A percentile compares a stretch with the other conserved stretches of the same genome.
These are phyloP conservation scores for Mortierella sp. DNA, from an alignment of 371 early-diverging fungal genomes.

Conservation along the genomic window DNA sequence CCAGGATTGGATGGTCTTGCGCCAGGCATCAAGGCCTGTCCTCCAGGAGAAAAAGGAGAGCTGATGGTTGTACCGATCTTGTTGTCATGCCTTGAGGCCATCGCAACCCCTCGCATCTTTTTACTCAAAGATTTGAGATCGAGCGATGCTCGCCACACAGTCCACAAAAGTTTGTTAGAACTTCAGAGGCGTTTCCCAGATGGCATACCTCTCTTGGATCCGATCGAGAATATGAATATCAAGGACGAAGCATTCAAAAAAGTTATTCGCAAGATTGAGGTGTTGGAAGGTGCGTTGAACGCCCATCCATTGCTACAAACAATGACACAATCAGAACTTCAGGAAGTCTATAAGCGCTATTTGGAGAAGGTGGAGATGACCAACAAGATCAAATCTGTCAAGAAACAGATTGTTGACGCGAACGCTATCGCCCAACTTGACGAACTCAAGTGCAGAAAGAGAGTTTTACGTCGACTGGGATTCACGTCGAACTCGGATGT, in stretches of 20 bases:
- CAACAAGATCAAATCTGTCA: slow-evolving; percentile 72
- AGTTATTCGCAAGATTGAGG: slow-evolving; percentile 78
- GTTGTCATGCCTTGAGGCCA: slow-evolving; percentile 78
- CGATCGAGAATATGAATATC: slow-evolving; percentile 91
- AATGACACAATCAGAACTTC: slow-evolving; percentile 63
- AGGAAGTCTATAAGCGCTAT: slow-evolving; percentile 73
- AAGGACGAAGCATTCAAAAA: slow-evolving; percentile 83
- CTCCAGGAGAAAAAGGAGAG: slow-evolving; percentile 68
- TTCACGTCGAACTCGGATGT: slow-evolving; percentile 87
- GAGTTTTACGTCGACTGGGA: slow-evolving; percentile 92
- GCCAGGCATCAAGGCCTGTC: slow-evolving; percentile 73
- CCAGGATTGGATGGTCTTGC: slow-evolving; percentile 71
- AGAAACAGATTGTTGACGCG: slow-evolving; percentile 81
- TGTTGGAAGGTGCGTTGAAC: slow-evolving; percentile 76
- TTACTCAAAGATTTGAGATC: slow-evolving; percentile 79
- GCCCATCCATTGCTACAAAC: slow-evolving; percentile 64
- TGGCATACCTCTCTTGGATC: slow-evolving; percentile 88
- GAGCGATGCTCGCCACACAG: slow-evolving; percentile 68
- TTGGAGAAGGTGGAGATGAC: slow-evolving; percentile 69
- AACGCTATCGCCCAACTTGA: slow-evolving; percentile 91
- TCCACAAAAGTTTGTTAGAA: slow-evolving; percentile 79
- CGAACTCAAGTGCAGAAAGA: slow-evolving; percentile 91
- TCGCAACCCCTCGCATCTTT: slow-evolving; percentile 83
- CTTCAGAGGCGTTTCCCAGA: slow-evolving; percentile 80
- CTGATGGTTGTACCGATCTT: slow-evolving; percentile 86